Conservation (phyloP, 768 basidiomycete genomes). For the Piloderma croceum region DNA sequence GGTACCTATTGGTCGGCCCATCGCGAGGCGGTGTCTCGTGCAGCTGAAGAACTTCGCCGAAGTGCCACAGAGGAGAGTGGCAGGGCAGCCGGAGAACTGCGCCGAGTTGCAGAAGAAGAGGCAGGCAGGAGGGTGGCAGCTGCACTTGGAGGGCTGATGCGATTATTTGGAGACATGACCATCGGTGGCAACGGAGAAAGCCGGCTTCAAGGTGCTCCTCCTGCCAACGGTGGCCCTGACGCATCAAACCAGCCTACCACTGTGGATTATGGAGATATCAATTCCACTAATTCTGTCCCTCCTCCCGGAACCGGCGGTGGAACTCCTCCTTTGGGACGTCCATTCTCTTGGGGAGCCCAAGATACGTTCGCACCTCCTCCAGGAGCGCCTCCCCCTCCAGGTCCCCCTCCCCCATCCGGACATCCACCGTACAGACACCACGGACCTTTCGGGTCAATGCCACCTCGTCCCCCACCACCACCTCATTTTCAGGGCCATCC, state of each 20-base stretch:
- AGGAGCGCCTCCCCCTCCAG: slow-evolving; percentile 13
- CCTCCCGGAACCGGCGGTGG: too few species aligned
- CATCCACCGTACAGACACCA: slow-evolving; percentile 7
- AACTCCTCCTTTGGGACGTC: too few species aligned
- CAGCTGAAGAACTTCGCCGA: slow-evolving; percentile 49
- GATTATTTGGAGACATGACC: slow-evolving; percentile 33
- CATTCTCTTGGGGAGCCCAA: too few species aligned
- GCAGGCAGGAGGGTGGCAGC: slow-evolving; percentile 60
- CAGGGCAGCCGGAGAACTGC: slow-evolving; percentile 39
- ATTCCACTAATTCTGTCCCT: slow-evolving; percentile 1
- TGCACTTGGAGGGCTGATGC: slow-evolving; percentile 54
- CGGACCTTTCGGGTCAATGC: too few species aligned
- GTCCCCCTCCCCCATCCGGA: slow-evolving; percentile 9
- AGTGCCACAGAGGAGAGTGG: slow-evolving; percentile 34
- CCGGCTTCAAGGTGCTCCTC: slow-evolving; percentile 5
- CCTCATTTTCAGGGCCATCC: slow-evolving; percentile 5
- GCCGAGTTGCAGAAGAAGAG: slow-evolving; percentile 53
- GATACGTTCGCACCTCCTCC: too few species aligned
- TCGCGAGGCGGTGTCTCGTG: slow-evolving; percentile 51
- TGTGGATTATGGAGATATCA: too few species aligned
- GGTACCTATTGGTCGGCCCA: slow-evolving; percentile 69
- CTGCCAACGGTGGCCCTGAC: slow-evolving; percentile 12
- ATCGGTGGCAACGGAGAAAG: slow-evolving; percentile 7
- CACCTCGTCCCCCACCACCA: slow-evolving; percentile 18
- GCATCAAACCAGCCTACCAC: background rate